Evolutionary conservation across 495 filamentous ascomycete genomes (phyloP).

Genomic region (Aspergillus carlsbadensis): DNA sequence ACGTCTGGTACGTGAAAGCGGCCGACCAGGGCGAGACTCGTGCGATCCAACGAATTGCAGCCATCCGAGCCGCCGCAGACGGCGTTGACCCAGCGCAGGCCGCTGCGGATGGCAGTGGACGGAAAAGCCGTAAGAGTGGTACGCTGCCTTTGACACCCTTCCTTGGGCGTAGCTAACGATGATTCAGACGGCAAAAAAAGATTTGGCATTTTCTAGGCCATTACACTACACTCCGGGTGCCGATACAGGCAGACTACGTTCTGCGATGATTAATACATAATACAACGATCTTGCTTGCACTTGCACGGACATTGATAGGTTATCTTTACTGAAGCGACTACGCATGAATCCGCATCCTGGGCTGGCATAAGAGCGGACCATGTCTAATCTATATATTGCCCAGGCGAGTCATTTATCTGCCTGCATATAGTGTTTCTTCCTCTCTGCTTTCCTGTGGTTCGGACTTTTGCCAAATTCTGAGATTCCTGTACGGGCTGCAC

Average conservation of each 20-base stretch:
- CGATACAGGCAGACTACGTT: constrained; percentile 1
- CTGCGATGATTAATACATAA: constrained; percentile 5
- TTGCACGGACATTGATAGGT: constrained; percentile 1
- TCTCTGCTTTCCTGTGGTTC: neutral
- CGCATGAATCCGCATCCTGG: constrained; percentile 3
- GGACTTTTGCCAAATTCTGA: neutral
- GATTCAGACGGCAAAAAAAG: constrained; percentile 22
- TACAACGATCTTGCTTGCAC: constrained; percentile 10
- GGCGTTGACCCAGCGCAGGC: constrained; percentile 55
- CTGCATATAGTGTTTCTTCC: constrained; percentile 1
- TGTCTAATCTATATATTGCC: neutral
- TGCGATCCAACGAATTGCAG: constrained; percentile 79
- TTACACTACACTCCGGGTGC: neutral
- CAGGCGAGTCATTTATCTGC: neutral
- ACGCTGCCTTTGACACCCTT: neutral
- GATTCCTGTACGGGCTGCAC: neutral
- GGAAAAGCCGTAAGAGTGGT: constrained; percentile 14
- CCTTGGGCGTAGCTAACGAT: neutral
- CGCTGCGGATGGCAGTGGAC: constrained; percentile 10
- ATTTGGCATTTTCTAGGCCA: constrained; percentile 23
- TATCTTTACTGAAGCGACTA: neutral
- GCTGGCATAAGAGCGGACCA: neutral
- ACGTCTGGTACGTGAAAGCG: constrained; percentile 97
- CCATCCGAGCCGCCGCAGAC: constrained; percentile 81
- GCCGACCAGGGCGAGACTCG: constrained; percentile 90